Conservation (phyloP, 1,284 basidiomycete species). For the Cutaneotrichosporon daszewskae region DNA sequence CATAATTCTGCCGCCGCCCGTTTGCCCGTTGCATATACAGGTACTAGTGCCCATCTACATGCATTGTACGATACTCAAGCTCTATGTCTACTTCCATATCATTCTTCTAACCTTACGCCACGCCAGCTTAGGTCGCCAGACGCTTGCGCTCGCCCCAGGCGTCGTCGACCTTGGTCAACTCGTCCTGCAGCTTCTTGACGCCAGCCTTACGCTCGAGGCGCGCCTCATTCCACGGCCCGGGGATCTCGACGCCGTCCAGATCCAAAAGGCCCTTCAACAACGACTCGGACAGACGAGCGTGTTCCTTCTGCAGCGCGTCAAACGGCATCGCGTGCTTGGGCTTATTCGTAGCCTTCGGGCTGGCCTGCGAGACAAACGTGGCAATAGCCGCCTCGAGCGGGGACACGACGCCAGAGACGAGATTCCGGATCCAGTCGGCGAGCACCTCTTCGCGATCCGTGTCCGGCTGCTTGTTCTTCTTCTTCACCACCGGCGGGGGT, state of each 20-base stretch:
- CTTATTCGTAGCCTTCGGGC: conserved; percentile 29
- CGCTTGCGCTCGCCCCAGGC: conserved; percentile 47
- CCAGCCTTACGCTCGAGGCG: conserved; percentile 49
- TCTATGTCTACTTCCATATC: background rate
- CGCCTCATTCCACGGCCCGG: conserved; percentile 45
- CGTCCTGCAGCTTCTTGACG: conserved; percentile 48
- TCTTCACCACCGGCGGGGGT: conserved; percentile 20
- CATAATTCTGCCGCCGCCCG: conserved; percentile 19
- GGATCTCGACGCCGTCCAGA: conserved; percentile 50
- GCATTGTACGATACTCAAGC: conserved; percentile 21
- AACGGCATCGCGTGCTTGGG: conserved; percentile 35
- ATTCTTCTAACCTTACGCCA: conserved; percentile 1
- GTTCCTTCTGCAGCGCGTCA: conserved; percentile 41
- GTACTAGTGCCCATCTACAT: conserved; percentile 22
- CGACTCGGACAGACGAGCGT: conserved; percentile 46
- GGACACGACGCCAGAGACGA: conserved; percentile 29
- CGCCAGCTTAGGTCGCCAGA: conserved; percentile 22
- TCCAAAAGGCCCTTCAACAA: conserved; percentile 49
- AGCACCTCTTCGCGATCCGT: conserved; percentile 40
- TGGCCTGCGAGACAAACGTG: conserved; percentile 35
- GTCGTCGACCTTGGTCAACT: conserved; percentile 47
- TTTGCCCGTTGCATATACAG: conserved; percentile 11
- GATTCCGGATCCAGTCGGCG: conserved; percentile 37
- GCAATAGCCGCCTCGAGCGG: conserved; percentile 31
- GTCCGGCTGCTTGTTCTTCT: conserved; percentile 45